phyloP scores from a whole-genome alignment of 108 stramenopile genomes.

The Cyclotella distinguenda region DNA sequence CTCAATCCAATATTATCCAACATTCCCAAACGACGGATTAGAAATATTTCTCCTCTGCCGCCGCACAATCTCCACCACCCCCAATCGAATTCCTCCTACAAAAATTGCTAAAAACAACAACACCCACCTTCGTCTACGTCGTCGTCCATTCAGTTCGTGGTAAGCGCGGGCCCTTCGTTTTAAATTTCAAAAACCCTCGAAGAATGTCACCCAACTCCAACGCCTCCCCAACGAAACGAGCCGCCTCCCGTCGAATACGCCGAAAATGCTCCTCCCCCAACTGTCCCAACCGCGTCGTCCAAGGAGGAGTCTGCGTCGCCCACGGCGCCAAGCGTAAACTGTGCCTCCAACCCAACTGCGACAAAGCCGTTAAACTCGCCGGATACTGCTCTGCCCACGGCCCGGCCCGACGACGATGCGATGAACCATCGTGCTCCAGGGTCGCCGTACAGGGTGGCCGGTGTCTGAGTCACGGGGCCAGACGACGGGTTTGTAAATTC shows the following conservation, averaged over 20 bases:
- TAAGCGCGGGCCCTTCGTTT: background rate
- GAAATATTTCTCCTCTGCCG: no score
- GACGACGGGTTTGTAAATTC: slow-evolving; percentile 28
- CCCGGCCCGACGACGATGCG: slow-evolving; percentile 36
- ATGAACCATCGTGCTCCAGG: slow-evolving; percentile 8
- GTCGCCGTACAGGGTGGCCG: slow-evolving; percentile 46
- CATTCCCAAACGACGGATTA: background rate
- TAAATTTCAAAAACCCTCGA: background rate
- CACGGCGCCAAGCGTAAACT: slow-evolving; percentile 48
- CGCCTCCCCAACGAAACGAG: slow-evolving; percentile 15
- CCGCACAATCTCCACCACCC: no score
- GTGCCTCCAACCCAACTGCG: slow-evolving; percentile 31
- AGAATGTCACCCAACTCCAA: background rate
- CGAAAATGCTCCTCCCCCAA: slow-evolving; percentile 31
- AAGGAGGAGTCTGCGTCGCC: slow-evolving; percentile 52
- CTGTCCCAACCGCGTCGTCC: slow-evolving; percentile 50
- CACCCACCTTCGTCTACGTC: no score
- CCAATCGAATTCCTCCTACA: no score
- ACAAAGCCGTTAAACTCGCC: slow-evolving; percentile 43
- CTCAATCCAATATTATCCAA: background rate
- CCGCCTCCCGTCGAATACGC: slow-evolving; percentile 33
- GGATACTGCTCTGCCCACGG: slow-evolving; percentile 44
- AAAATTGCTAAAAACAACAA: no score
- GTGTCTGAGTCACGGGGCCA: slow-evolving; percentile 43
- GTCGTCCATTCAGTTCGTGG: no score